phyloP scores from a whole-genome alignment of 371 early-diverging fungal genomes.

The Syncephalastrum monosporum region DNA sequence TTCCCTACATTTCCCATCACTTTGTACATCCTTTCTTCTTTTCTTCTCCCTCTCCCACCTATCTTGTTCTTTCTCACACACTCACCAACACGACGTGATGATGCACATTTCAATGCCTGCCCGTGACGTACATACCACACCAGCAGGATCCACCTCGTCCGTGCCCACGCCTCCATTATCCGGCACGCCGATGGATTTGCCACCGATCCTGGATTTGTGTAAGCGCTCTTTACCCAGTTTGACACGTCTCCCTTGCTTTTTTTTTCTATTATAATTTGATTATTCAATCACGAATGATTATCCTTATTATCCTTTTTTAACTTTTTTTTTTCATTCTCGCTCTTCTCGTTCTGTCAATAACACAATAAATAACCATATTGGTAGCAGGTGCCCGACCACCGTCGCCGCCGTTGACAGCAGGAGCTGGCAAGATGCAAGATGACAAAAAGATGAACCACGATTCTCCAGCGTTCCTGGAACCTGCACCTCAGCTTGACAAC shows the following conservation, averaged over 20 bases:
- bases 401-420: conserved; percentile 8
- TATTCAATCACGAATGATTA: conserved; percentile 7
- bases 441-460: conserved; percentile 3
- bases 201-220: conserved; percentile 19
- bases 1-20: background rate
- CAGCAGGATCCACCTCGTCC: conserved; percentile 5
- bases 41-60: background rate
- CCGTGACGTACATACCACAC: background rate
- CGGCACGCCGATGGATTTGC: conserved; percentile 17
- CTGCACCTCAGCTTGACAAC: conserved; percentile 22
- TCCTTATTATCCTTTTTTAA: background rate
- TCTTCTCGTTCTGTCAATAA: no score
- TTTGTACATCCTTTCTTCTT: conserved; percentile 9
- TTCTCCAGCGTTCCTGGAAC: conserved; percentile 27
- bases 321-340: no score
- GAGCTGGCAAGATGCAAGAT: conserved; percentile 8
- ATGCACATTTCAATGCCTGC: conserved; percentile 1
- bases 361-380: background rate
- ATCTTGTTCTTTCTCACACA: background rate
- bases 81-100: conserved; percentile 1
- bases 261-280: conserved; percentile 4
- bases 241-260: conserved; percentile 7
- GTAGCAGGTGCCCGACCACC: conserved; percentile 15
- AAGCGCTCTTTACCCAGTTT: background rate
- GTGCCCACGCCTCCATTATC: conserved; percentile 16